Evolutionary conservation across 2,329 filamentous ascomycete genomes (phyloP), one percentile per base, ranked within the genome.

Genomic region (Aspergillus neoniger): DNA sequence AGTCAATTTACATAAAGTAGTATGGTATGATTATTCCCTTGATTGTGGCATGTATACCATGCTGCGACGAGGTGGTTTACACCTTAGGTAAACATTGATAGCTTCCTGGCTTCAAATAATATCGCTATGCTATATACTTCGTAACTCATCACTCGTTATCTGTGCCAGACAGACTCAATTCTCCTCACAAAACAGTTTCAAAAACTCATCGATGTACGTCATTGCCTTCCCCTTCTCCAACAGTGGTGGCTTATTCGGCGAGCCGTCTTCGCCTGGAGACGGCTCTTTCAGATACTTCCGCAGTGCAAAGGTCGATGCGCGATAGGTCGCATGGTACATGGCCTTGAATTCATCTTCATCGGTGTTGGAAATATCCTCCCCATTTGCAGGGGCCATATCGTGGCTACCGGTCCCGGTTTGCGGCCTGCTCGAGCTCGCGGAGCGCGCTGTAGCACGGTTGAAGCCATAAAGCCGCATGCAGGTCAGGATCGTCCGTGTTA

Each of bases 281-380:
- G 60, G 38, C 17, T 69, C 65, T 55, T 72, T 78, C 51, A 79
- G 57, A 56, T 76, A 78, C 56, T 70, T 74, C 15, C 77, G 72
- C n/a, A 79, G 63, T 19, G 77, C 77, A 70, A 79, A 79, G 7
- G 71, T 75, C 5, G 77, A 74, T 28, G 77, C 76, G 49, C 76
- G 76, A 62, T 79, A 79, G 4, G 76, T 79, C 12, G 76, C 76
- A 61, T 79, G 77, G 55, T 79, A 79, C 75, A 79, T 77, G 15
- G 72, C 61, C 52, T 78, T 79, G 57, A 79, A 79, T 12, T 77
- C 76, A 43, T 78, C 76, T 51, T 79, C 76, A 23, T 76, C 74
- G 0, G 67, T 62, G 6, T 55, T 60, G 7, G 63, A 39, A 19
- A 59, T 70, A 15, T 70, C 68, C 32, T 68, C 63, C 25, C 63